Percentiles rank a stretch among this genome's conserved stretches.
Evolutionary conservation across 202 grass and related monocot genomes (phyloP).

Genomic region (Setaria viridis): DNA sequence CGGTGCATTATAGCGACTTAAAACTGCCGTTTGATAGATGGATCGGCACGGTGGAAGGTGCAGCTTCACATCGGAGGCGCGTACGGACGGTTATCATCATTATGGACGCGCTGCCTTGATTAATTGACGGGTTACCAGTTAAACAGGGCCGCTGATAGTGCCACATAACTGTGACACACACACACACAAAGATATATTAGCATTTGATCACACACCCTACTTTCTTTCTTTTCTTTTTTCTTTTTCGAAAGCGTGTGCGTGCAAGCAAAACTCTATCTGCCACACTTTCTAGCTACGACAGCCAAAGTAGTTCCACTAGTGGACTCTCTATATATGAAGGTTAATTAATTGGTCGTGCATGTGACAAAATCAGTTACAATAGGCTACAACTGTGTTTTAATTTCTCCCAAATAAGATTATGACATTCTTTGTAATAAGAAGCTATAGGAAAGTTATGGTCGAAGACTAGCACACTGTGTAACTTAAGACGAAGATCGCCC

Average conservation of each 20-base stretch:
- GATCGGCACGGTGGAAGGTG: slow-evolving; percentile 24
- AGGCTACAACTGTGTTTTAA: not conserved
- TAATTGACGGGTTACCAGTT: slow-evolving; percentile 44
- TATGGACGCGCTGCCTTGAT: slow-evolving; percentile 23
- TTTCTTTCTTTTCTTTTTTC: not conserved
- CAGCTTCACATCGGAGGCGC: slow-evolving; percentile 20
- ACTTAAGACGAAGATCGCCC: no score
- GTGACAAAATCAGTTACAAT: not conserved
- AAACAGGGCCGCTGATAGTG: slow-evolving; percentile 18
- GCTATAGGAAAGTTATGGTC: no score
- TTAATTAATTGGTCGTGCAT: not conserved
- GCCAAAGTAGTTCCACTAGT: not conserved
- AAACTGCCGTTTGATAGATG: slow-evolving; percentile 11
- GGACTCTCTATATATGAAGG: not conserved
- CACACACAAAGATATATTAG: not conserved
- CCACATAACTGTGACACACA: slow-evolving; percentile 16
- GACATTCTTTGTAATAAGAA: no score
- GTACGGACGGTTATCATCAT: slow-evolving; percentile 13
- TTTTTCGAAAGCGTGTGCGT: not conserved
- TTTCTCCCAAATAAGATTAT: not conserved
- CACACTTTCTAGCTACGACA: not conserved
- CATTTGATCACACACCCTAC: not conserved
- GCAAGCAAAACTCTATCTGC: not conserved
- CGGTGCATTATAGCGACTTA: slow-evolving; percentile 9
- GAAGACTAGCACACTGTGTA: no score